phyloP scores from a whole-genome alignment of 2,329 filamentous ascomycete species.

The Tolypocladium guangdongense region DNA sequence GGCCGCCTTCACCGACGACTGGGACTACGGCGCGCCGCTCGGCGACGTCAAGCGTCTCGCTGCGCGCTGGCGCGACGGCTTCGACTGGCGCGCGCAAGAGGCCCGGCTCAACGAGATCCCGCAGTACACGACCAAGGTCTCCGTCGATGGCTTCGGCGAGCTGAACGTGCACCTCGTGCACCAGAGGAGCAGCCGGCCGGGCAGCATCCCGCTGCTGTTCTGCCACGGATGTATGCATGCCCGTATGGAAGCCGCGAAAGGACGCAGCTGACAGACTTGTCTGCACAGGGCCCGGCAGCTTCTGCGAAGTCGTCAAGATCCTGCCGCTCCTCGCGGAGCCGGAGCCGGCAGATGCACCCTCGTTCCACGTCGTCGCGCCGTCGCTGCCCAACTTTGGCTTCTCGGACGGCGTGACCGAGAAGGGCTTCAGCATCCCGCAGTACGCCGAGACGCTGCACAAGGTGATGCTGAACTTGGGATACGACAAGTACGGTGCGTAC shows the following conservation, averaged over 20 bases:
- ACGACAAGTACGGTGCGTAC: slow-evolving; percentile 20
- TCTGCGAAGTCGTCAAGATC: slow-evolving; percentile 54
- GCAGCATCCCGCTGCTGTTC: slow-evolving; percentile 55
- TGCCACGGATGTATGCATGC: slow-evolving; percentile 12
- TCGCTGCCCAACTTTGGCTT: slow-evolving; percentile 43
- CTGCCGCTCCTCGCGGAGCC: slow-evolving; percentile 34
- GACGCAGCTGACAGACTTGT: too few relatives aligned
- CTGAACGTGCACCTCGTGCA: slow-evolving; percentile 56
- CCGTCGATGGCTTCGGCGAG: slow-evolving; percentile 45
- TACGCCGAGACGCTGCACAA: slow-evolving; percentile 49
- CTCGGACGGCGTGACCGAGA: slow-evolving; percentile 17
- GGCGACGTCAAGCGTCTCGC: slow-evolving; percentile 25
- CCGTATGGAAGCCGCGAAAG: too few relatives aligned
- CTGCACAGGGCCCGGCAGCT: slow-evolving; percentile 59
- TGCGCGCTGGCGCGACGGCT: slow-evolving; percentile 31
- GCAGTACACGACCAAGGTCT: slow-evolving; percentile 42
- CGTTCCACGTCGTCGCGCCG: slow-evolving; percentile 47
- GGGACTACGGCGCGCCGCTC: slow-evolving; percentile 19
- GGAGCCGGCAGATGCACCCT: slow-evolving; percentile 15
- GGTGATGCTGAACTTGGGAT: slow-evolving; percentile 59
- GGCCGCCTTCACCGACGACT: slow-evolving; percentile 20
- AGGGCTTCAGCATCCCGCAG: slow-evolving; percentile 20
- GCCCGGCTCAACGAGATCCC: slow-evolving; percentile 44
- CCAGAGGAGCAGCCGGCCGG: slow-evolving; percentile 35
- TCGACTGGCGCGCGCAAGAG: slow-evolving; percentile 54